A percentile compares a stretch with the other conserved stretches of the same genome.
phyloP scores from a whole-genome alignment of 2,329 filamentous ascomycete species.

The Rutstroemia sp. region DNA sequence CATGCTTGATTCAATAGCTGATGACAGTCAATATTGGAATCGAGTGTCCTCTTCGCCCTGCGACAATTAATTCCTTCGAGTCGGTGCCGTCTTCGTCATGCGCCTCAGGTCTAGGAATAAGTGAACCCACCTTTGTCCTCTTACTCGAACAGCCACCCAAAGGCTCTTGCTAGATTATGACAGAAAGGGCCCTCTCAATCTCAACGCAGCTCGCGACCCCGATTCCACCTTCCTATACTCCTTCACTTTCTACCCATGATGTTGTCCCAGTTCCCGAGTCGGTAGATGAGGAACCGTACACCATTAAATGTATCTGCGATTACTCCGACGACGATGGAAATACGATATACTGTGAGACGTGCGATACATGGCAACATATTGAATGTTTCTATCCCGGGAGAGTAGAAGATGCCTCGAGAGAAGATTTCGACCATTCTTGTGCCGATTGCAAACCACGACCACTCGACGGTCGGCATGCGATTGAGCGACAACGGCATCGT shows the following conservation, averaged over 20 bases:
- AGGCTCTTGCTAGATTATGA: constrained; percentile 33
- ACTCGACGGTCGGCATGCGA: constrained; percentile 67
- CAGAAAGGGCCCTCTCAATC: constrained; percentile 31
- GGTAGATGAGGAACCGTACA: constrained; percentile 73
- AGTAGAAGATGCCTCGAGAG: constrained; percentile 62
- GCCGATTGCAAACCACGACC: constrained; percentile 76
- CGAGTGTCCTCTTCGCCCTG: constrained; percentile 20
- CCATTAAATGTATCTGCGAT: constrained; percentile 96
- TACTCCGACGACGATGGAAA: constrained; percentile 94
- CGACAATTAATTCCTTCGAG: constrained; percentile 26
- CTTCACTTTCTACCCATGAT: constrained; percentile 22
- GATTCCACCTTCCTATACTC: constrained; percentile 20
- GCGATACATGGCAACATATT: constrained; percentile 98
- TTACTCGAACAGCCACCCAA: constrained; percentile 26
- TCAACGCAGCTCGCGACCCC: constrained; percentile 31
- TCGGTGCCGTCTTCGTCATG: constrained; percentile 32
- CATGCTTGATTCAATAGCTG: constrained; percentile 16
- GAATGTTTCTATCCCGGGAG: constrained; percentile 85
- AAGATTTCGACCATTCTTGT: constrained; percentile 75
- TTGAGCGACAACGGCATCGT: constrained; percentile 62
- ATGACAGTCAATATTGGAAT: constrained; percentile 21
- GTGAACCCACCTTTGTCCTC: constrained; percentile 30
- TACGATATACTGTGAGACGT: constrained; percentile 92
- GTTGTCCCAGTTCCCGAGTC: constrained; percentile 36
- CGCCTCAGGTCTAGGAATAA: constrained; percentile 30